A percentile compares a stretch with the other conserved stretches of the same genome.
Conservation (phyloP, 1,139 yeast genomes). For the Blastobotrys elegans region DNA sequence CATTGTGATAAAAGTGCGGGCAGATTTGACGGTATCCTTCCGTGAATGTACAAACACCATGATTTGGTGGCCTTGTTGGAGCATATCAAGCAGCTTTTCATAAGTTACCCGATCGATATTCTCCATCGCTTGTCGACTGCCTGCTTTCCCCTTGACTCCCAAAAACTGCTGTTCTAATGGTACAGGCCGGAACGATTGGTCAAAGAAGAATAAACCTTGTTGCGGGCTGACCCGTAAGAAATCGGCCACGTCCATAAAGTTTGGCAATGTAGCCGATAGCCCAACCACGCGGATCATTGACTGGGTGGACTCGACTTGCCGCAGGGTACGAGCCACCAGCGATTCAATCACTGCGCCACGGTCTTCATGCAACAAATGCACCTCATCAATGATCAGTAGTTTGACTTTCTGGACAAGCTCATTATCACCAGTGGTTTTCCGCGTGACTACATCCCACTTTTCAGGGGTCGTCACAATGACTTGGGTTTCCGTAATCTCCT, state of each 20-base stretch:
- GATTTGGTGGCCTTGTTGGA: slow-evolving; percentile 74
- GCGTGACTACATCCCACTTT: slow-evolving; percentile 98
- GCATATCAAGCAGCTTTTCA: slow-evolving; percentile 64
- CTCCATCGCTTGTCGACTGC: slow-evolving; percentile 64
- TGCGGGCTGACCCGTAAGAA: slow-evolving; percentile 86
- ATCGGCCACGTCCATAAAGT: slow-evolving; percentile 91
- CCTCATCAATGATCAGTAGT: slow-evolving; percentile 88
- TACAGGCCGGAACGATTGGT: slow-evolving; percentile 88
- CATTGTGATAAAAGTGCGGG: slow-evolving; percentile 64
- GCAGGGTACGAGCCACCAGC: slow-evolving; percentile 85
- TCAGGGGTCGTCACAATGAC: slow-evolving; percentile 96
- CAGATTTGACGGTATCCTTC: slow-evolving; percentile 84
- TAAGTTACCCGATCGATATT: slow-evolving; percentile 74
- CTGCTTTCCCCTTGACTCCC: slow-evolving; percentile 86
- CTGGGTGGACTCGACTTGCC: slow-evolving; percentile 92
- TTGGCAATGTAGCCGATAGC: slow-evolving; percentile 92
- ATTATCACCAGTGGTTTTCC: slow-evolving; percentile 81
- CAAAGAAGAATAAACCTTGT: slow-evolving; percentile 90
- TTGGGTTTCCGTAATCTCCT: slow-evolving; percentile 81
- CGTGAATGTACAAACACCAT: slow-evolving; percentile 97
- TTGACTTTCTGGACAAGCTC: slow-evolving; percentile 83
- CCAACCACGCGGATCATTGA: slow-evolving; percentile 96
- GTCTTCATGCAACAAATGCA: slow-evolving; percentile 93
- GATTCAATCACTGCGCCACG: slow-evolving; percentile 98
- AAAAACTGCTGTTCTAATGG: slow-evolving; percentile 84